phyloP scores from a whole-genome alignment of 768 basidiomycete species.

The Melanogaster broomeanus region DNA sequence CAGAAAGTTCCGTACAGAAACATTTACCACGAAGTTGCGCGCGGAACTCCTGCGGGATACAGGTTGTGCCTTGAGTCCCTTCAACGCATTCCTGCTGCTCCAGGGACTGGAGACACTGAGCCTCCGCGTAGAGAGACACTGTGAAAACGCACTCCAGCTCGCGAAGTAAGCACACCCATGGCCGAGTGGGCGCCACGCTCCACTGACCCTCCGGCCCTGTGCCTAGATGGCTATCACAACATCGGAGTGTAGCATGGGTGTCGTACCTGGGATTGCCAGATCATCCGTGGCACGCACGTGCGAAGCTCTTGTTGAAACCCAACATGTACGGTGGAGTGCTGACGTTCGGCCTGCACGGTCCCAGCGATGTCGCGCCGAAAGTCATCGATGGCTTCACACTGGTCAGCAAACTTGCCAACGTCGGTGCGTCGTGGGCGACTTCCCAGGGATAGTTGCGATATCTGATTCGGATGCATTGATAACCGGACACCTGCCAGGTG shows the following conservation, averaged over 20 bases:
- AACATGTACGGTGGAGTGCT: conserved; percentile 13
- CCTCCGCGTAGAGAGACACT: conserved; percentile 70
- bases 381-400: conserved; percentile 43
- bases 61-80: conserved; percentile 67
- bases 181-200: background rate
- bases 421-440: conserved; percentile 16
- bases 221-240: conserved; percentile 11
- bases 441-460: background rate
- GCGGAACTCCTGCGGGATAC: conserved; percentile 64
- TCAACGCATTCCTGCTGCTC: conserved; percentile 73
- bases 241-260: conserved; percentile 16
- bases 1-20: conserved; percentile 63
- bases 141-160: conserved; percentile 67
- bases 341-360: conserved; percentile 12
- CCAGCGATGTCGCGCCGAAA: conserved; percentile 15
- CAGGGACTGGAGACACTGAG: conserved; percentile 80
- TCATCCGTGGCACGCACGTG: conserved; percentile 12
- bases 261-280: conserved; percentile 13
- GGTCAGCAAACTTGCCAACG: conserved; percentile 37
- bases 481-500: conserved; percentile 43
- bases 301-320: conserved; percentile 9
- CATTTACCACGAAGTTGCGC: conserved; percentile 70
- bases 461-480: background rate
- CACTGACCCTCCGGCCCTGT: background rate
- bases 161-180: conserved; percentile 43